These are phyloP conservation scores for Macrolepiota albuminosa DNA, from an alignment of 768 basidiomycete genomes.

Conservation along the genomic window DNA sequence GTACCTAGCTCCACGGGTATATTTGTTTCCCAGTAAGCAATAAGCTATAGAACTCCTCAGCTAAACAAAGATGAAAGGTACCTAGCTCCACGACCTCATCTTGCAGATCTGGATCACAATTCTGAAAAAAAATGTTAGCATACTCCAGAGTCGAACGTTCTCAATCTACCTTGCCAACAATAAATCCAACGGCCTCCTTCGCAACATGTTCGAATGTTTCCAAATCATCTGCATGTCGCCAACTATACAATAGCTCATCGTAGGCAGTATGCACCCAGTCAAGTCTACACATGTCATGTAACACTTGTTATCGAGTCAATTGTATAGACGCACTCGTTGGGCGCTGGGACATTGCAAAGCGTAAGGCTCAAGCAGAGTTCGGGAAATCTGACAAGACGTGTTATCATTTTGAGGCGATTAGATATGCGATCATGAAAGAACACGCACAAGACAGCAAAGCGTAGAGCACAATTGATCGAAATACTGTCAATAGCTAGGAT, in stretches of 20 bases:
- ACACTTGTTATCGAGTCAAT: not conserved
- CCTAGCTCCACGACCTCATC: constrained; percentile 50
- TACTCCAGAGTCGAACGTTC: not conserved
- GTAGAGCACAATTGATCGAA: constrained; percentile 51
- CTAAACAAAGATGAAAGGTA: not conserved
- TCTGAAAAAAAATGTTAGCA: constrained; percentile 27
- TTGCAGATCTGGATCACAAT: constrained; percentile 49
- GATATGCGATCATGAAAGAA: not conserved
- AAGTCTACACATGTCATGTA: constrained; percentile 32
- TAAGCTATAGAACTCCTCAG: constrained; percentile 41
- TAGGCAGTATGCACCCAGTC: constrained; percentile 58
- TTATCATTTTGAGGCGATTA: not conserved
- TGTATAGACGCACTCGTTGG: constrained; percentile 51
- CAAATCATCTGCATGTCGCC: constrained; percentile 63
- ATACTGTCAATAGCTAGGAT: constrained; percentile 65
- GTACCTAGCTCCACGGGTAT: constrained; percentile 29
- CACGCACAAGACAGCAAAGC: constrained; percentile 63
- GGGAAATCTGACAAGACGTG: constrained; percentile 48
- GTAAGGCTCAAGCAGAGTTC: constrained; percentile 66
- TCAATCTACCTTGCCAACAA: constrained; percentile 49
- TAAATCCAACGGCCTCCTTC: constrained; percentile 51
- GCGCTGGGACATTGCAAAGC: constrained; percentile 63
- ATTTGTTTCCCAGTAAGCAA: constrained; percentile 56
- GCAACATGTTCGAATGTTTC: constrained; percentile 64
- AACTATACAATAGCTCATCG: constrained; percentile 57